Base-by-base conservation (phyloP, 208 protist genomes). In the Naegleria lovaniensis region DNA sequence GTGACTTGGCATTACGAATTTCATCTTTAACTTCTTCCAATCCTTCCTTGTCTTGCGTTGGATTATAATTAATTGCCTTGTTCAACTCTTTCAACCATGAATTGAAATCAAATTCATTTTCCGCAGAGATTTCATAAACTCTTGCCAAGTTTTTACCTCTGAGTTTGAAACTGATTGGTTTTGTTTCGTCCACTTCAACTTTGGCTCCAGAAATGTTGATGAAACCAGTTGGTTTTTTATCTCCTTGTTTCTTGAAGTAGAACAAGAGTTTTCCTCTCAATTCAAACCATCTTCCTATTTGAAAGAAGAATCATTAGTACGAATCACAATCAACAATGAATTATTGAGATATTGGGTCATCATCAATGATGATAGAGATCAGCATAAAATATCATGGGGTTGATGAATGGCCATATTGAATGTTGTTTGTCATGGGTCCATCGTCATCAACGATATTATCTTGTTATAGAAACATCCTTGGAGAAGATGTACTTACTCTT, bases 201-300 rank as follows among this genome's bases (percentile, higher is more conserved):
- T 19, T 58, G 6, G 84, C n/a, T 19, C 41, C n/a, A 38, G 15
- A 7, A 36, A 88, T 36, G 55, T 19, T 39, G 16, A 58, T 88
- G 22, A 58, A 15, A 48, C 39, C 84, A 33, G 84, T 88, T 39
- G 84, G 84, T 9, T 55, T 52, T 4, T n/a, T 5, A 0, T 43
- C 79, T 43, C 19, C 36, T 43, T 88, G 84, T 58, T 36, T 55
- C 41, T 88, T 88, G 36, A 58, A 88, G 41, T 88, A 88, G 41
- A 39, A 88, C 9, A 88, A 38, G 22, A 29, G 84, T 25, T 52
- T 52, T 58, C 84, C 84, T 58, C 39, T 58, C 22, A 88, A 38
- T 88, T 88, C 84, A 58, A 88, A 88, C 84, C 84, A 88, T 55
- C 84, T 88, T 43, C 33, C 79, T 85, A 36, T 83, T 83, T 39